These are phyloP conservation scores for Yamadazyma siamensis DNA, from an alignment of 1,139 yeast species.

Conservation along the genomic window DNA sequence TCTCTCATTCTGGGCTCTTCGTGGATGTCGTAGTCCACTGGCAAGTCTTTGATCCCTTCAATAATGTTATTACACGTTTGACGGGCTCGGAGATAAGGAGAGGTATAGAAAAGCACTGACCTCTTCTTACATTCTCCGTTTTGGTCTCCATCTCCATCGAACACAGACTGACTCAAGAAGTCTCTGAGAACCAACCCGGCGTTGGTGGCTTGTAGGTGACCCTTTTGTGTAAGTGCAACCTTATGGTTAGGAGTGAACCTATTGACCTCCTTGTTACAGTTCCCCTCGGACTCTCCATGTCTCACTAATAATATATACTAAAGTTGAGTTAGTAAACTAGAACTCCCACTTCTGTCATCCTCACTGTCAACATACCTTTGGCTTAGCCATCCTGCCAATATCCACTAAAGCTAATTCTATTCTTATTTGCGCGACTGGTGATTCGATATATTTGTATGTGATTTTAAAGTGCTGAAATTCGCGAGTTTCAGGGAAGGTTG, in stretches of 20 bases:
- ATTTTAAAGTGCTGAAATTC: too few species aligned
- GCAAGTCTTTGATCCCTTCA: constrained; percentile 52
- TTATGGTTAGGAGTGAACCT: constrained; percentile 73
- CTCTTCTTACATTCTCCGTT: constrained; percentile 17
- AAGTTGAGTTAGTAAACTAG: constrained; percentile 12
- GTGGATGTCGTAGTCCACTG: constrained; percentile 50
- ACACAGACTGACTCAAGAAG: constrained; percentile 47
- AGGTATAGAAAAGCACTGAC: constrained; percentile 62
- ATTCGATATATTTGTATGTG: too few species aligned
- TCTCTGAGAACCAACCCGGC: constrained; percentile 64
- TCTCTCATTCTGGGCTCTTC: constrained; percentile 92
- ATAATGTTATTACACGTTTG: constrained; percentile 73
- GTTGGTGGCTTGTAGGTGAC: constrained; percentile 61
- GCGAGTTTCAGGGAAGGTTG: too few species aligned
- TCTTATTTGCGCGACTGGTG: too few species aligned
- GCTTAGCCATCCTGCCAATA: constrained; percentile 45
- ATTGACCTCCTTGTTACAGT: constrained; percentile 77
- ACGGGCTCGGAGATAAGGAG: constrained; percentile 79
- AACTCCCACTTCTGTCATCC: too few species aligned
- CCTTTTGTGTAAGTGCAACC: constrained; percentile 65
- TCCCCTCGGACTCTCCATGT: constrained; percentile 92
- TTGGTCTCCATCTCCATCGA: constrained; percentile 21
- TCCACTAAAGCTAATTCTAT: too few species aligned
- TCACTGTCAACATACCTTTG: constrained; percentile 44
- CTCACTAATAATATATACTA: constrained; percentile 74